A percentile compares a stretch with the other conserved stretches of the same genome.
Evolutionary conservation across 2,329 filamentous ascomycete species (phyloP).

Genomic region (Sporothrix pseudoabietina): DNA sequence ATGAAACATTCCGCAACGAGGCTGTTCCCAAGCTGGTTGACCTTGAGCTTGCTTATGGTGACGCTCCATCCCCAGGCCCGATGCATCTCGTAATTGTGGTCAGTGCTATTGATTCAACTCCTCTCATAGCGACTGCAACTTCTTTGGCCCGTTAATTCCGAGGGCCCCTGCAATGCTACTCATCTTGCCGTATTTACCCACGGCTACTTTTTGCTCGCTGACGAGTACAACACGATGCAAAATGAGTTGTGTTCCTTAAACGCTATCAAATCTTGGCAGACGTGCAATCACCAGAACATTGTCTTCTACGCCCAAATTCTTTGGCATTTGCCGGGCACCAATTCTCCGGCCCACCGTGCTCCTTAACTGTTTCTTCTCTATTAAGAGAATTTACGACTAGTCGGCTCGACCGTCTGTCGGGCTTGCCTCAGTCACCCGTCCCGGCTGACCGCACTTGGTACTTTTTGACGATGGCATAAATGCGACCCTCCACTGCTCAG

Average conservation of each 20-base stretch:
- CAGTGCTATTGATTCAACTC: not conserved
- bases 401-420: not conserved
- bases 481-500: not conserved
- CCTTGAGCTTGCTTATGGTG: not conserved
- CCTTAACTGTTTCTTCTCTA: not conserved
- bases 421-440: not conserved
- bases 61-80: not conserved
- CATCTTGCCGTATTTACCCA: not conserved
- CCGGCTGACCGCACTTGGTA: not conserved
- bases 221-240: not conserved
- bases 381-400: not conserved
- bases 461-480: not conserved
- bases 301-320: no score
- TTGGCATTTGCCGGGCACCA: not conserved
- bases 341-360: not conserved
- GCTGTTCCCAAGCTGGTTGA: not conserved
- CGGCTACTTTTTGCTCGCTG: not conserved
- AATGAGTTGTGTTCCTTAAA: no score
- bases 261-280: not conserved
- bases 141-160: not conserved
- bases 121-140: not conserved
- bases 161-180: not conserved
- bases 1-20: not conserved
- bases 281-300: not conserved
- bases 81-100: not conserved